These are phyloP conservation scores for Aspergillus fumigatiaffinis DNA, from an alignment of 2,329 filamentous ascomycete genomes.

Conservation along the genomic window DNA sequence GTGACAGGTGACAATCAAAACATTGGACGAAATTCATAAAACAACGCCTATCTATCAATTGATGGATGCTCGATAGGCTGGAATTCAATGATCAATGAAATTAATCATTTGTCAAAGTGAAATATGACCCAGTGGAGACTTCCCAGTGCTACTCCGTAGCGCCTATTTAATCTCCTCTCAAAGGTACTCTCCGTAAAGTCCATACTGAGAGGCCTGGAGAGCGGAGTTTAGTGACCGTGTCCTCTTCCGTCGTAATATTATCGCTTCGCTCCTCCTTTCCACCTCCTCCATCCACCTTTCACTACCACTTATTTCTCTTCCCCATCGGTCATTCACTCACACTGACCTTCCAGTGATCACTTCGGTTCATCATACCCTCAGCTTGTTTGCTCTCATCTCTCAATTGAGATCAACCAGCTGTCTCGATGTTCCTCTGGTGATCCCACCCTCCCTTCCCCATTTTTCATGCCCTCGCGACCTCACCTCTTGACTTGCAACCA, in stretches of 20 bases:
- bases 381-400: neutral
- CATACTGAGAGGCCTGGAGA: neutral
- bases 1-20: neutral
- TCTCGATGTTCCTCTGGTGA: constrained; percentile 18
- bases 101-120: neutral
- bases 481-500: constrained; percentile 4
- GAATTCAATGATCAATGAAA: neutral
- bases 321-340: neutral
- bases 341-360: neutral
- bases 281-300: constrained; percentile 4
- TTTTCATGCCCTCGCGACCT: constrained; percentile 2
- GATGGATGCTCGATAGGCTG: neutral
- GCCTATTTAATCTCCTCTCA: neutral
- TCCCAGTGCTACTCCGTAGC: neutral
- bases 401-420: neutral
- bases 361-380: neutral
- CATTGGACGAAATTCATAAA: neutral
- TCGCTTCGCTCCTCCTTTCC: constrained; percentile 2
- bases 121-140: neutral
- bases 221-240: neutral
- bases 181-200: neutral
- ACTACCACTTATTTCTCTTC: neutral
- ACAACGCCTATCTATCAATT: neutral
- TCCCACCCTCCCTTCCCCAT: constrained; percentile 5
- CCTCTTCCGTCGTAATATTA: neutral